A percentile compares a stretch with the other conserved stretches of the same genome.
phyloP scores from a whole-genome alignment of 2,329 filamentous ascomycete genomes.

The Colletotrichum abscissum region DNA sequence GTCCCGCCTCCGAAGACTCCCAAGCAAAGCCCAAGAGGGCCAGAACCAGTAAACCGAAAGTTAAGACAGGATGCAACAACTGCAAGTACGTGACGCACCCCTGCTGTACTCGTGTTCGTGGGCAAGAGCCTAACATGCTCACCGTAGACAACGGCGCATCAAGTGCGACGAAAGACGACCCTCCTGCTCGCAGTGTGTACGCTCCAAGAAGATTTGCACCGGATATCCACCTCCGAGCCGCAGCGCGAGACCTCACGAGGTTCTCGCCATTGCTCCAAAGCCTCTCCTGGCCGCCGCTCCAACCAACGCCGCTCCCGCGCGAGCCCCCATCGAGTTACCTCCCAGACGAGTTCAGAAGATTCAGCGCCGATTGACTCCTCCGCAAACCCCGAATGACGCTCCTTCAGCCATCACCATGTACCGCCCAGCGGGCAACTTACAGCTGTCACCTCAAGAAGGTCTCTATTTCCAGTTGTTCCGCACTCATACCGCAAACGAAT shows the following conservation, averaged over 20 bases:
- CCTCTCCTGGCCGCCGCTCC: conserved; percentile 45
- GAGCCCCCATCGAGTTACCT: conserved; percentile 35
- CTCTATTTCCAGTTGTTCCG: conserved; percentile 73
- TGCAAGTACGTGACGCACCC: conserved; percentile 69
- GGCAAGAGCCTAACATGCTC: conserved; percentile 37
- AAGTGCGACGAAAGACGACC: conserved; percentile 76
- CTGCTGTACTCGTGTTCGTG: conserved; percentile 5
- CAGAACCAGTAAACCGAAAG: conserved; percentile 68
- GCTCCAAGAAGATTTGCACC: conserved; percentile 67
- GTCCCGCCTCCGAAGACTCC: conserved; percentile 32
- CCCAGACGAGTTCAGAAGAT: conserved; percentile 32
- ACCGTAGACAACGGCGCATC: conserved; percentile 66
- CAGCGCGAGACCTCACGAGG: conserved; percentile 56
- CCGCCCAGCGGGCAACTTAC: conserved; percentile 56
- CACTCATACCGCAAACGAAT: conserved; percentile 68
- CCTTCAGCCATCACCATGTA: conserved; percentile 46
- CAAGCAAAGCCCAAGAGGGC: conserved; percentile 53
- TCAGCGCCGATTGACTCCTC: conserved; percentile 42
- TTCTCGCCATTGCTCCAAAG: conserved; percentile 62
- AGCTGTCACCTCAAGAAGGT: conserved; percentile 62
- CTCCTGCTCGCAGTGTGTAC: conserved; percentile 68
- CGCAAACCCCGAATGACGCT: conserved; percentile 44
- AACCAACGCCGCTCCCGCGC: conserved; percentile 32
- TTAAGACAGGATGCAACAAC: conserved; percentile 74
- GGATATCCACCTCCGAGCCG: conserved; percentile 71